Evolutionary conservation across 495 filamentous ascomycete species (phyloP), one percentile per base, ranked within the genome.

Genomic region (Amorphotheca resinae): DNA sequence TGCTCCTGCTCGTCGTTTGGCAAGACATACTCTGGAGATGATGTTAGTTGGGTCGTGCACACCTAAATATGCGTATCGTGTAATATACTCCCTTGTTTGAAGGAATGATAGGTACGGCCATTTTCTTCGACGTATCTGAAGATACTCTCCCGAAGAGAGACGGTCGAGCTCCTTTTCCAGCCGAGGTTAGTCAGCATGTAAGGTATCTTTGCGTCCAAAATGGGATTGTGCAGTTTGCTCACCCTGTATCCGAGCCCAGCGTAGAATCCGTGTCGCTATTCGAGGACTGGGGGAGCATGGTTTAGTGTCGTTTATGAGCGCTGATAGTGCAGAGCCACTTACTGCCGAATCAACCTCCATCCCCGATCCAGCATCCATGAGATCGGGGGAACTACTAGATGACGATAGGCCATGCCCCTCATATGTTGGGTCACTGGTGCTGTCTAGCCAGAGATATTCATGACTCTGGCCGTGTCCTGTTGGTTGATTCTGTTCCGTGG

Each of bases 41-140:
- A 16, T 22, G 14, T 34, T n/a, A 34, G 32, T 4, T 4, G 14
- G 9, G 33, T 25, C 22, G 49, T 14, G 6, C 8, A 33, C 2
- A 12, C 5, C 12, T 2, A 9, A 16, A 26, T 50, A 59, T 52
- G 52, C 1, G 38, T 54, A 21, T 21, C 14, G 28, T 1, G 33
- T 52, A 51, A 62, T 51, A 38, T 20, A 64, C 60, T 61, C 28
- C 61, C 60, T 45, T 59, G 33, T 37, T 64, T 61, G 43, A 60
- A 64, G 22, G 40, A 44, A 42, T 65, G 60, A 35, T 57, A 65
- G 9, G 56, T 64, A 17, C 61, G 42, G 18, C 61, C 60, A 44
- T 63, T 49, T 35, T 64, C 60, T 22, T 60, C 42, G 6, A 28
- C 14, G 33, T 46, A 60, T 57, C 40, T 55, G 57, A 23, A 48